Evolutionary conservation across 805 yeast genomes (phyloP).

Genomic region (Saturnispora sekii): DNA sequence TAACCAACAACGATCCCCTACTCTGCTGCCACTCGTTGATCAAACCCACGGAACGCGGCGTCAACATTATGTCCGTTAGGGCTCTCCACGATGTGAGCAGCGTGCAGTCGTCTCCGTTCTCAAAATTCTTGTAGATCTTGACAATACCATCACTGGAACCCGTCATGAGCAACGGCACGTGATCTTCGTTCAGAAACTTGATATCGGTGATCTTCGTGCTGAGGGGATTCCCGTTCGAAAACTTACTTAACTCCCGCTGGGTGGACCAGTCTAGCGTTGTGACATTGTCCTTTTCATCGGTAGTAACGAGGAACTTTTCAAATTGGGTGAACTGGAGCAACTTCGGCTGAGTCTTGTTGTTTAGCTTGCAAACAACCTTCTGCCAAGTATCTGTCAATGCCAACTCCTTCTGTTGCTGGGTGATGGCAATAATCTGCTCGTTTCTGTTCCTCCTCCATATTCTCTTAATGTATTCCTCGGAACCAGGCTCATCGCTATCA

Average conservation of each 20-base stretch:
- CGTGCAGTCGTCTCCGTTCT: conserved; percentile 43
- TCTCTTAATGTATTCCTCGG: conserved; percentile 70
- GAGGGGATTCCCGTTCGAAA: conserved; percentile 75
- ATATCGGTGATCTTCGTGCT: conserved; percentile 86
- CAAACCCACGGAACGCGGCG: conserved; percentile 75
- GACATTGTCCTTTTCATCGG: conserved; percentile 77
- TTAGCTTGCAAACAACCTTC: conserved; percentile 44
- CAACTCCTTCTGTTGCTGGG: conserved; percentile 81
- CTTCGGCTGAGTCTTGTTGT: conserved; percentile 74
- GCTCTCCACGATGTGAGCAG: conserved; percentile 89
- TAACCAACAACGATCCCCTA: conserved; percentile 79
- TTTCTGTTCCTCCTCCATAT: conserved; percentile 88
- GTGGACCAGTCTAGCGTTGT: conserved; percentile 84
- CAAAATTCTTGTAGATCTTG: conserved; percentile 71
- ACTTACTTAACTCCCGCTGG: conserved; percentile 48
- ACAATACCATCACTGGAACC: conserved; percentile 96
- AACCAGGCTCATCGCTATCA: conserved; percentile 88
- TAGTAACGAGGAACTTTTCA: conserved; percentile 69
- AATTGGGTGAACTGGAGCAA: conserved; percentile 78
- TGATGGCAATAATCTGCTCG: conserved; percentile 74
- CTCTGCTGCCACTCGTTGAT: conserved; percentile 96
- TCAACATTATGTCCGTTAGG: conserved; percentile 69
- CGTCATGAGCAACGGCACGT: conserved; percentile 69
- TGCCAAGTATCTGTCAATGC: conserved; percentile 86
- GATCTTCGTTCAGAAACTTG: conserved; percentile 86